Conservation (phyloP, 805 yeast species). For the Lipomyces starkeyi region DNA sequence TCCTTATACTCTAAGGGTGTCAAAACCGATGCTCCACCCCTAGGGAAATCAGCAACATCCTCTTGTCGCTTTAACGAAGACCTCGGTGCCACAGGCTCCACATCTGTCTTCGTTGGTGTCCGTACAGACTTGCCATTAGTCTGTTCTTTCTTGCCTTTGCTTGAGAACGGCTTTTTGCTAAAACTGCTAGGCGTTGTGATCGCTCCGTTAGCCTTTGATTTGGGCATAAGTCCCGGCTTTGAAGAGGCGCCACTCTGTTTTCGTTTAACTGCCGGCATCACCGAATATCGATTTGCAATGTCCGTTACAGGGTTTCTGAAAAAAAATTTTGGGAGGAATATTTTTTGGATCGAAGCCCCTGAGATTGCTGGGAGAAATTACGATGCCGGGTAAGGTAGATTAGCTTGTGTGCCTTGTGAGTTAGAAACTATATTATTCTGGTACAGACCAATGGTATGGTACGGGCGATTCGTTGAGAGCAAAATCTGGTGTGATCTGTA, state of each 20-base stretch:
- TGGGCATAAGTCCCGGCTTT: not conserved
- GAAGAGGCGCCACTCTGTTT: slow-evolving; percentile 14
- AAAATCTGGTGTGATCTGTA: no score
- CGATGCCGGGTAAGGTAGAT: not conserved
- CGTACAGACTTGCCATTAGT: not conserved
- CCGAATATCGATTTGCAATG: not conserved
- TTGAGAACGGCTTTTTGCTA: slow-evolving; percentile 20
- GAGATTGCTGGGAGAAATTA: not conserved
- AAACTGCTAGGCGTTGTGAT: slow-evolving; percentile 7
- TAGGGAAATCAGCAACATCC: slow-evolving; percentile 75
- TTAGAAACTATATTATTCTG: no score
- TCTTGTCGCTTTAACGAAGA: slow-evolving; percentile 19
- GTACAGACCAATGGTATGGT: no score
- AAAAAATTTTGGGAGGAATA: slow-evolving; percentile 2
- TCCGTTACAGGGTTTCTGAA: slow-evolving; percentile 1
- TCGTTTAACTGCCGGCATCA: slow-evolving; percentile 26
- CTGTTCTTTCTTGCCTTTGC: not conserved
- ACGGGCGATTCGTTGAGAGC: no score
- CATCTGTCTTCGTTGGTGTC: not conserved
- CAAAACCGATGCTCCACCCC: slow-evolving; percentile 84
- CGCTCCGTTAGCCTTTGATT: not conserved
- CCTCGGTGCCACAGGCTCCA: slow-evolving; percentile 7
- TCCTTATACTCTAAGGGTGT: slow-evolving; percentile 91
- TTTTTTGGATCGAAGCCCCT: not conserved
- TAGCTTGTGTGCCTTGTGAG: not conserved